phyloP scores from a whole-genome alignment of 2,329 filamentous ascomycete species.

The Fusarium tuaranense region DNA sequence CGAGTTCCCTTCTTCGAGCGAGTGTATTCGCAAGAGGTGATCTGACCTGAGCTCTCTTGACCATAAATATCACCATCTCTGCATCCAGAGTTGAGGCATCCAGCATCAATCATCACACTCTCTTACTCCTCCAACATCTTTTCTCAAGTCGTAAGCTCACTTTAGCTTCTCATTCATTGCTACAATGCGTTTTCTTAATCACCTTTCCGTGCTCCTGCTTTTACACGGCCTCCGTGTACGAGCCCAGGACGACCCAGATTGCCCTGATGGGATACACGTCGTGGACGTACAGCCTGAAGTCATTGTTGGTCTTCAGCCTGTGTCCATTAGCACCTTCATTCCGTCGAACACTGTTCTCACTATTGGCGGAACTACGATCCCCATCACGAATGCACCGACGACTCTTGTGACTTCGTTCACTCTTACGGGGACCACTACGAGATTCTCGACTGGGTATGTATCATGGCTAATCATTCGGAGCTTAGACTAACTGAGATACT shows the following conservation, averaged over 20 bases:
- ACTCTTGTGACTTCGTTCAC: background rate
- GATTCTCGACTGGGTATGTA: background rate
- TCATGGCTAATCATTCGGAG: accelerated
- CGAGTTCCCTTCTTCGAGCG: background rate
- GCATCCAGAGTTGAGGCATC: background rate
- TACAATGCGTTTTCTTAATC: background rate
- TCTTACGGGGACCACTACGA: background rate
- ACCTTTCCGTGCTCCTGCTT: background rate
- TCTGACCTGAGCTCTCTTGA: background rate
- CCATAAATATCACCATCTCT: background rate
- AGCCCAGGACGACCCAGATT: background rate
- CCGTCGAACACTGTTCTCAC: background rate
- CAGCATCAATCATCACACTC: background rate
- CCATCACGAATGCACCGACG: background rate
- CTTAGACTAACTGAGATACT: background rate
- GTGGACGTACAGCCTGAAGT: background rate
- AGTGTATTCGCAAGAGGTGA: background rate
- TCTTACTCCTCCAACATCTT: background rate
- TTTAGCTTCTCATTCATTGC: background rate
- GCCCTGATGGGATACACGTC: background rate
- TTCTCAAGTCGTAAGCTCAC: background rate
- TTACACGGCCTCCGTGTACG: background rate
- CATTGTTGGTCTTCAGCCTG: background rate
- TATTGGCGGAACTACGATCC: background rate
- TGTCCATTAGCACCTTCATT: background rate